Evolutionary conservation across 768 basidiomycete genomes (phyloP).

Genomic region (Tulasnella sp.): DNA sequence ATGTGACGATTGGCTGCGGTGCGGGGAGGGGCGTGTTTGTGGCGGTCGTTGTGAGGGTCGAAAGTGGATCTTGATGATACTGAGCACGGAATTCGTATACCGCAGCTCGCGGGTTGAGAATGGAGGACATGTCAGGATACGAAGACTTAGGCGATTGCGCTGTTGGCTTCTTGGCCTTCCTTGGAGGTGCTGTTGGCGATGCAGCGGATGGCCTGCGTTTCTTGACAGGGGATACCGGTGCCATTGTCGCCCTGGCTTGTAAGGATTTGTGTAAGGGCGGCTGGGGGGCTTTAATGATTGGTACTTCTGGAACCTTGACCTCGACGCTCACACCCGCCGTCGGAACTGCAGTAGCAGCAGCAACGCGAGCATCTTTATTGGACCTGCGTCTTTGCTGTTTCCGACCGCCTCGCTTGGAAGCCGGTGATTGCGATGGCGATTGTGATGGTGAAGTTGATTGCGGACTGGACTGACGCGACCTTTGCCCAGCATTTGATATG

Average conservation of each 20-base stretch:
- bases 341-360: neutral
- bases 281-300: neutral
- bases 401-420: neutral
- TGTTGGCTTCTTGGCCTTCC: no score
- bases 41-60: constrained; percentile 3
- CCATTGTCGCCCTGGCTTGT: no score
- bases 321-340: no score
- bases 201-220: no score
- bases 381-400: no score
- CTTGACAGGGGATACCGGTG: neutral
- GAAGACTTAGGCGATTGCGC: neutral
- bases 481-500: neutral
- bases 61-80: neutral
- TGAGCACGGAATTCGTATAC: constrained; percentile 15
- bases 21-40: neutral
- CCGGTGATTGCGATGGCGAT: neutral
- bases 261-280: no score
- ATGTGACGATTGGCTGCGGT: constrained; percentile 3
- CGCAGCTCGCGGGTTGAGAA: constrained; percentile 15
- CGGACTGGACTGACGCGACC: no score
- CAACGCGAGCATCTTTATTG: neutral
- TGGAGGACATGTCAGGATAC: constrained; percentile 6
- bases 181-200: neutral
- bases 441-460: neutral
- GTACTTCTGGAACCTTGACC: neutral